phyloP scores from a whole-genome alignment of 441 rosid genomes.

The Gossypium gossypioides region DNA sequence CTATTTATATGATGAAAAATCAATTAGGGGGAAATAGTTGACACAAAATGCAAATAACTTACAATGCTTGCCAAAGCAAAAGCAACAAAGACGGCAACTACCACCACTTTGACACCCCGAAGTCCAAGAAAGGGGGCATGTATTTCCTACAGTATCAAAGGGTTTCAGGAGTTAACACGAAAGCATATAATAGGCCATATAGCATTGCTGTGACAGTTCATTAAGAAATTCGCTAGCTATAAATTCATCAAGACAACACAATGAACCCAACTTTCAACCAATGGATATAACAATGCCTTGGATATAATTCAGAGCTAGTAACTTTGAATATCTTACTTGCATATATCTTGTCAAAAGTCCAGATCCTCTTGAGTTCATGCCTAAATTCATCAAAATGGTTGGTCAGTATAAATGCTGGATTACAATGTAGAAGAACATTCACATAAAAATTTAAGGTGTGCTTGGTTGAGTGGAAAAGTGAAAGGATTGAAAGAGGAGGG shows the following conservation, averaged over 20 bases:
- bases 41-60: slow-evolving; percentile 31
- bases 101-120: slow-evolving; percentile 72
- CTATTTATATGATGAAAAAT: slow-evolving; percentile 6
- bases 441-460: not conserved
- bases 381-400: slow-evolving; percentile 32
- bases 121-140: slow-evolving; percentile 74
- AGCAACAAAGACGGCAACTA: slow-evolving; percentile 66
- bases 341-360: slow-evolving; percentile 81
- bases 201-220: not conserved
- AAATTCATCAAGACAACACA: not conserved
- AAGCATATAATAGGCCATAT: not conserved
- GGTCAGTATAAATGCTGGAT: not conserved
- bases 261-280: not conserved
- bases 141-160: slow-evolving; percentile 40
- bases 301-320: not conserved
- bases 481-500: not conserved
- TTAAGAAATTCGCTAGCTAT: not conserved
- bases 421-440: not conserved
- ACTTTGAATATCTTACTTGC: slow-evolving; percentile 37
- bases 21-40: slow-evolving; percentile 5
- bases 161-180: slow-evolving; percentile 4
- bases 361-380: slow-evolving; percentile 42
- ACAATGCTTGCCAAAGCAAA: slow-evolving; percentile 76
- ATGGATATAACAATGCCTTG: not conserved
- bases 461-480: not conserved